Evolutionary conservation across 495 filamentous ascomycete genomes (phyloP).

Genomic region (Trichoderma gamsii): DNA sequence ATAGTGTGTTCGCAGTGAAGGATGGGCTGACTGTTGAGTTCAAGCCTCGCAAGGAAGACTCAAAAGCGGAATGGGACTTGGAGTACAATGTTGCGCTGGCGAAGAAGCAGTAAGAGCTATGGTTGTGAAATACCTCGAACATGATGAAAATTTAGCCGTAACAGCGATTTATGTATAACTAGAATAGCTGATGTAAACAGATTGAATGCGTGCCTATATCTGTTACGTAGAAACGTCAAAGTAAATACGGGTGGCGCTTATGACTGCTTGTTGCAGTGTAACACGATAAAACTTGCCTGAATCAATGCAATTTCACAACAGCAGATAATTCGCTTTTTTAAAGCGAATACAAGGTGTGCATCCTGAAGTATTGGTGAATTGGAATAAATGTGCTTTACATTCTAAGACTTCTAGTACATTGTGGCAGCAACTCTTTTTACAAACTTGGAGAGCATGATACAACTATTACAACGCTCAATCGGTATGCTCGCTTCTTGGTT

Average conservation of each 20-base stretch:
- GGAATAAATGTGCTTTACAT: no score
- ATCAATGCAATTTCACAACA: no score
- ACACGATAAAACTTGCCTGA: no score
- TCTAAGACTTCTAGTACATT: no score
- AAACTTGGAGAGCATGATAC: no score
- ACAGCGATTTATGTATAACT: background rate
- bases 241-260: no score
- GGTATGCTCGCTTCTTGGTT: background rate
- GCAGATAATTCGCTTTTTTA: no score
- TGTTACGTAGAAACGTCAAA: background rate
- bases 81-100: slow-evolving; percentile 47
- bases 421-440: no score
- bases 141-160: background rate
- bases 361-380: no score
- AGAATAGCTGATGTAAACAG: no score
- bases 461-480: background rate
- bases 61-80: slow-evolving; percentile 55
- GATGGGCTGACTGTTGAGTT: slow-evolving; percentile 67
- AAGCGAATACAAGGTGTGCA: no score
- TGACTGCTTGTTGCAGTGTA: no score
- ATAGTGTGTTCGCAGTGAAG: slow-evolving; percentile 74
- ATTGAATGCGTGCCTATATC: background rate
- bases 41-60: slow-evolving; percentile 49
- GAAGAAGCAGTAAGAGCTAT: slow-evolving; percentile 3
- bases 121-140: background rate